Base-by-base conservation (phyloP, 23 red algal genomes). In the Rhodosorus marinus region DNA sequence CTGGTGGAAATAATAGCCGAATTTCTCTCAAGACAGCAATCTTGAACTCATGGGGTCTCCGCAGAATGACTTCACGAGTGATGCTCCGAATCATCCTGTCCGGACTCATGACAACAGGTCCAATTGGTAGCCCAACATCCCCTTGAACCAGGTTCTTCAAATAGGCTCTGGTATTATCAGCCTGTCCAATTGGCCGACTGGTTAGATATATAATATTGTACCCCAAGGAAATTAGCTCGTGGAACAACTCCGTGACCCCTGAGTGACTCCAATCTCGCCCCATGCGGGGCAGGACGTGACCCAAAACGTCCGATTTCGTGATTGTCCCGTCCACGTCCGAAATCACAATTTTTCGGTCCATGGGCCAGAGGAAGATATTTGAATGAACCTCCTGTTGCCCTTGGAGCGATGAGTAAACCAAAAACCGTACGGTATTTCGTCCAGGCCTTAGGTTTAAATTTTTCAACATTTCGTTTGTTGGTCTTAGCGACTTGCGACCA, bases 271-370 rank as follows among this genome's bases (percentile, higher is more conserved):
- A 98, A 49, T 98, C 90, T 24, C 78, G 78, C 40, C 90, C 90
- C 15, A 98, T 80, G 4, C 78, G 73, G 3, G 90, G 90, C 11
- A 98, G 57, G 9, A 98, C 29, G 48, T 98, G 90, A 4, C 90
- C 90, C 8, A 98, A 77, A 38, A 98, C 66, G 54, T 98, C 90
- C 35, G 69, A 78, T 3, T 80, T 65, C 0, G 90, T 98, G 32
- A 98, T 98, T 3, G 90, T 98, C 14, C 90, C 90, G 69, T 98
- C 90, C 23, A 98, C 77, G 51, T 98, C 90, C 32, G 66, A 75
- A 33, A 98, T 71, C 4, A 75, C 62, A 22, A 98, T 75, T 28
- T 73, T 79, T 24, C 55, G 60, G 31, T 98, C 71, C 20, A 55
- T 57, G 9, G 57, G 56, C 90, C 90, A 98, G 0, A 98, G 59